Evolutionary conservation across 305 asterid species (phyloP), one percentile per base, ranked within the genome.

Genomic region (Striga hermonthica): DNA sequence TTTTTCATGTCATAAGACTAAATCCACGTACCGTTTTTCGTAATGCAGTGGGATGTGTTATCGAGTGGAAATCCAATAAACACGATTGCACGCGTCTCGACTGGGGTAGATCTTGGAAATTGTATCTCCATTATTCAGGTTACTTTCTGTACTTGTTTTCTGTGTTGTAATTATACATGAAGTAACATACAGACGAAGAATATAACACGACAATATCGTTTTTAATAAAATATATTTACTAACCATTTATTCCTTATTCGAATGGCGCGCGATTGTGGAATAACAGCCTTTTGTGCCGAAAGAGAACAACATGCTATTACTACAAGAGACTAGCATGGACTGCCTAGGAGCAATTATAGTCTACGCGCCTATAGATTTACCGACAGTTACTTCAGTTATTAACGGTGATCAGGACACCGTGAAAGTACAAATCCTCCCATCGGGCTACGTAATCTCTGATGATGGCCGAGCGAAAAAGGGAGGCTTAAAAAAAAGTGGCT

Each of bases 251-350:
- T 2, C 31, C 31, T 22, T 22, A 22, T 22, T 22, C 2, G 31
- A 22, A 22, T 22, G 31, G 31, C 31, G 31, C 2, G 31, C 31
- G 1, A n/a, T n/a, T 37, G n/a, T 58, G 37, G 41, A 11, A 6
- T n/a, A n/a, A 12, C 82, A 87, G 92, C 86, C 88, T 5, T 63
- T 49, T 53, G 57, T 14, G 5, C 79, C 79, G 0, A 76, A 72
- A 39, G 95, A 80, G 67, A 78, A 37, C 65, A 69, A 34, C 73
- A 72, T 81, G 78, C 9, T 83, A 70, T 53, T 83, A 69, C 74
- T 88, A 70, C 87, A 91, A 80, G 98, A 91, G 75, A 81, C 81
- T 60, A 74, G 68, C 75, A 70, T 84, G 0, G 93, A 84, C 67
- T 10, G 53, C 6, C 62, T 81, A 0, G 91, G 86, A 67, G 91